These are phyloP conservation scores for Melastoma candidum DNA, from an alignment of 441 rosid species.

Conservation along the genomic window DNA sequence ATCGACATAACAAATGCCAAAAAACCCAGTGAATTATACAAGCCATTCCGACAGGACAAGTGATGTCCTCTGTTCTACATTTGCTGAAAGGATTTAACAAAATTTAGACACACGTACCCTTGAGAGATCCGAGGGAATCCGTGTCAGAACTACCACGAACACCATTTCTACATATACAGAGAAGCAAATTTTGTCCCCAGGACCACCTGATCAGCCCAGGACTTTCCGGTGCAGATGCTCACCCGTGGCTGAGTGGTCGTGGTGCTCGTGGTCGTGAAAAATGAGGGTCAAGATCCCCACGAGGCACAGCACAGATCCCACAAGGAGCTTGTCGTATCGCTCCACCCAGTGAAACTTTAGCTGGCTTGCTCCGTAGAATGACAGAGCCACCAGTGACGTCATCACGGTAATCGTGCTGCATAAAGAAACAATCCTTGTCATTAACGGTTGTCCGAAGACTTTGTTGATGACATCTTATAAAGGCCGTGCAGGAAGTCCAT, in stretches of 20 bases:
- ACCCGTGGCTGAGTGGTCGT: constrained; percentile 24
- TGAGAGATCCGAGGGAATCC: too few relatives aligned
- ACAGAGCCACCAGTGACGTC: constrained; percentile 92
- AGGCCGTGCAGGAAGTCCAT: too few relatives aligned
- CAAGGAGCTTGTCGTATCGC: constrained; percentile 85
- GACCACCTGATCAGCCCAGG: constrained; percentile 20
- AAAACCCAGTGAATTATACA: neutral
- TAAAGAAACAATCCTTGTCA: constrained; percentile 8
- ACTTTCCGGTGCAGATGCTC: constrained; percentile 47
- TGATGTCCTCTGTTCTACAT: too few relatives aligned
- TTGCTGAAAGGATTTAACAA: too few relatives aligned
- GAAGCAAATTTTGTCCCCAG: neutral
- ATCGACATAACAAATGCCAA: neutral
- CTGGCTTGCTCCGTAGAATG: constrained; percentile 98
- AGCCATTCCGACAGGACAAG: too few relatives aligned
- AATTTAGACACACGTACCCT: too few relatives aligned
- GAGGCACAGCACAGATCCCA: constrained; percentile 85
- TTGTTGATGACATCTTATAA: neutral
- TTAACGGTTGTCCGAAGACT: neutral
- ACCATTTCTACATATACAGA: too few relatives aligned
- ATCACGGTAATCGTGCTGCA: constrained; percentile 86
- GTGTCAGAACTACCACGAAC: too few relatives aligned
- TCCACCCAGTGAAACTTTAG: constrained; percentile 96
- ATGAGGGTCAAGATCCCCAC: constrained; percentile 80
- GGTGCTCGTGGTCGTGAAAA: constrained; percentile 73